phyloP scores from a whole-genome alignment of 2,329 filamentous ascomycete genomes.

The Aquanectria penicillioides region DNA sequence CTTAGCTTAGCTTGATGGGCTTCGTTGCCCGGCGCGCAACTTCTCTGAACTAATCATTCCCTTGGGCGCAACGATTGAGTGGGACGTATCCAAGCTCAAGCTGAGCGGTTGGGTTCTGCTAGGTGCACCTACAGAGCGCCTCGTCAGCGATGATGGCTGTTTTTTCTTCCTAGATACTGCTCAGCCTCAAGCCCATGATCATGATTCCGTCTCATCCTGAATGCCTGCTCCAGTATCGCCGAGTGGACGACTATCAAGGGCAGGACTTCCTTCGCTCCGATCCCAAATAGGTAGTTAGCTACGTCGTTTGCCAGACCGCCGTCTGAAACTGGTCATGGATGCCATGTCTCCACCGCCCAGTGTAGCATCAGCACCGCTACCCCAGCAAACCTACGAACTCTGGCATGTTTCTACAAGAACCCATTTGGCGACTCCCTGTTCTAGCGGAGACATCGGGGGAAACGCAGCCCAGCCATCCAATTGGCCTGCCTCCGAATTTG shows the following conservation, averaged over 20 bases:
- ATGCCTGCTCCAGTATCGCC: too few species aligned
- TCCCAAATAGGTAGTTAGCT: conserved; percentile 11
- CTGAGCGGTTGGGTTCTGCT: conserved; percentile 18
- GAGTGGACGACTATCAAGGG: too few species aligned
- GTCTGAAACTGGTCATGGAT: conserved; percentile 19
- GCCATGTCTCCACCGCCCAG: conserved; percentile 27
- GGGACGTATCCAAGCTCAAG: conserved; percentile 28
- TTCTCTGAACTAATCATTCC: background rate
- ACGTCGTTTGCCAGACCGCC: background rate
- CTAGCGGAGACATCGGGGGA: conserved; percentile 20
- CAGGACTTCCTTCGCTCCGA: background rate
- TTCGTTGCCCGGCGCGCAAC: background rate
- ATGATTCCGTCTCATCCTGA: background rate
- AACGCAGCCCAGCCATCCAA: conserved; percentile 11
- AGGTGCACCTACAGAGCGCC: conserved; percentile 1
- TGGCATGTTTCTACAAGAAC: conserved; percentile 28
- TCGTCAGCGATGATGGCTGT: background rate
- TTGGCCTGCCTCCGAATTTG: conserved; percentile 10
- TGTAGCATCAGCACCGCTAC: conserved; percentile 35
- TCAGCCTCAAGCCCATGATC: background rate
- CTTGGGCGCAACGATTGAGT: conserved; percentile 13
- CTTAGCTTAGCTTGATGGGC: background rate
- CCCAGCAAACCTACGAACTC: conserved; percentile 23
- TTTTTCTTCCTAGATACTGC: background rate
- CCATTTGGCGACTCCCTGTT: too few species aligned